These are phyloP conservation scores for Withania somnifera DNA, from an alignment of 305 asterid genomes.

Conservation along the genomic window DNA sequence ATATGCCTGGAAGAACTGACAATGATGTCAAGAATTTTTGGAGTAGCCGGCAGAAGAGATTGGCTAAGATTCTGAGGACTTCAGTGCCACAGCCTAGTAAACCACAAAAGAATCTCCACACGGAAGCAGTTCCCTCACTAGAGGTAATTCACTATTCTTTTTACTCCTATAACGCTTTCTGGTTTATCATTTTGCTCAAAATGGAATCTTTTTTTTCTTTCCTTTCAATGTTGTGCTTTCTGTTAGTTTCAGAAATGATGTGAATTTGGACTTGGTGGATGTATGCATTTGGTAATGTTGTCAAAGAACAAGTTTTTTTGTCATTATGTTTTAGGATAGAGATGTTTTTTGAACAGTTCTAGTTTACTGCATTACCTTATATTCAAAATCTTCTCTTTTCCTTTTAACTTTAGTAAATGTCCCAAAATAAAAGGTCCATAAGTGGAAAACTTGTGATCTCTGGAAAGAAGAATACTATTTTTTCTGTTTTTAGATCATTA, in stretches of 20 bases:
- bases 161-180: not conserved
- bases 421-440: not conserved
- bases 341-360: not conserved
- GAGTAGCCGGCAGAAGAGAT: conserved; percentile 84
- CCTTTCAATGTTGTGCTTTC: not conserved
- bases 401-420: not conserved
- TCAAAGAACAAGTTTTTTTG: not conserved
- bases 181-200: not conserved
- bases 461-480: not conserved
- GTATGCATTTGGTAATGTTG: not conserved
- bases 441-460: not conserved
- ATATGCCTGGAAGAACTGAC: conserved; percentile 77
- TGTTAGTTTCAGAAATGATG: not conserved
- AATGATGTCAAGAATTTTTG: conserved; percentile 93
- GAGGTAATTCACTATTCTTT: conserved; percentile 20
- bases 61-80: conserved; percentile 48
- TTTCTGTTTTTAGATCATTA: not conserved
- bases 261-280: not conserved
- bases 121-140: conserved; percentile 16
- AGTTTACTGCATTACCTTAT: not conserved
- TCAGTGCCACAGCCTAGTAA: conserved; percentile 32
- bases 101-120: conserved; percentile 15
- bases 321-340: not conserved
- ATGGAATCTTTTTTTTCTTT: not conserved
- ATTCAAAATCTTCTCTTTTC: not conserved